Base-by-base conservation (phyloP, 2,329 filamentous ascomycete genomes). In the Nothophoma quercina region DNA sequence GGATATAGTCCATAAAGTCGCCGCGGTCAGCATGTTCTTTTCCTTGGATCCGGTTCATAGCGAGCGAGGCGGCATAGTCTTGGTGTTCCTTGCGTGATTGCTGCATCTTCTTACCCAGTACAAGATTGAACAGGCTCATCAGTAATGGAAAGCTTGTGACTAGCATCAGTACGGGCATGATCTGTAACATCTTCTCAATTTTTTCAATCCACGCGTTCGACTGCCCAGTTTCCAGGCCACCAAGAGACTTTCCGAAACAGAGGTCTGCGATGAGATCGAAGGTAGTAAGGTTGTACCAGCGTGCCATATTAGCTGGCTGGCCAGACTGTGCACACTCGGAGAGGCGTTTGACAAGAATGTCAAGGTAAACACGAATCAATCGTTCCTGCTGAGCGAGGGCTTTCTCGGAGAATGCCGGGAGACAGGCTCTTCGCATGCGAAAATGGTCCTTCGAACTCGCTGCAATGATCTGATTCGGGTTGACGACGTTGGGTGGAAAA, bases 381-480 rank as follows among this genome's bases (percentile, higher is more conserved):
- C 28, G 30, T 19, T 63, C 59, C 23, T 63, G 59, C 28, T 58
- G 47, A 10, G 38, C 33, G 9, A 63, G 48, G 2, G 58, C 57
- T 18, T 48, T 53, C 5, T 57, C 57, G 10, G 55, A 56, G n/a
- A 63, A 63, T 0, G 72, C 76, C 32, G 77, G 66, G 1, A 67
- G 68, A 25, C 79, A 73, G 5, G 77, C 63, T 18, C 73, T 69
- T 15, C 78, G 71, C 53, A 70, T 67, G 3, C 75, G 71, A 12
- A 63, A 58, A 54, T 80, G 77, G 26, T 68, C 61, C 13, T 60
- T 64, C 28, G 77, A 69, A 22, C 65, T 63, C 4, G 75, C 63
- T 19, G 42, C 57, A 10, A 74, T 59, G 3, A 76, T 43, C 47
- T 73, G 69, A 0, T 72, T 51, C 1, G 71, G 42, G 0, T 68